Evolutionary conservation across 192 early-diverging fungal species (phyloP).

Genomic region (Coemansia sp.): DNA sequence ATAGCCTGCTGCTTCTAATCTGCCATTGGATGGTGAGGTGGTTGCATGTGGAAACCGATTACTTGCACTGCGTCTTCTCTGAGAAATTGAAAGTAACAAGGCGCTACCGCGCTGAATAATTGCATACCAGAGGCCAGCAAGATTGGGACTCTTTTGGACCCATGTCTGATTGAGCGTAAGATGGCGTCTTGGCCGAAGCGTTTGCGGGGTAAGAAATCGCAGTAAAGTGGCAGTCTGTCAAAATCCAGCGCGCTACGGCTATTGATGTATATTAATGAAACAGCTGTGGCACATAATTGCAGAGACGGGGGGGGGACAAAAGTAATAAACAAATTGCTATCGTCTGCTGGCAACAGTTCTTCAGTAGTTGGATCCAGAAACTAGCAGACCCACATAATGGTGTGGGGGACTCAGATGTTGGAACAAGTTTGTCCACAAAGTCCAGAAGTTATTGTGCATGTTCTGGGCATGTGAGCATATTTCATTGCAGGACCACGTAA

Average conservation of each 20-base stretch:
- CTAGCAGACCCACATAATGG: background rate
- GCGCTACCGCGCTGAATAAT: background rate
- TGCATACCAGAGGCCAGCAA: background rate
- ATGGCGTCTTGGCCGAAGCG: background rate
- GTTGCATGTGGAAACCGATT: background rate
- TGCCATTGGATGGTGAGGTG: background rate
- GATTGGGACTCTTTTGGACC: background rate
- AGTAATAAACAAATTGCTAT: background rate
- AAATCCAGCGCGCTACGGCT: background rate
- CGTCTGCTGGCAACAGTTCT: background rate
- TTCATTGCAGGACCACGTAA: background rate
- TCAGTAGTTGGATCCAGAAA: background rate
- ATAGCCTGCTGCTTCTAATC: background rate
- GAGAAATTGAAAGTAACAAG: background rate
- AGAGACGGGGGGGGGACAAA: background rate
- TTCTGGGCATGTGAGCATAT: background rate
- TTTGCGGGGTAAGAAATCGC: background rate
- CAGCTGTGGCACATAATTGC: background rate
- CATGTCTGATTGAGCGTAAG: background rate
- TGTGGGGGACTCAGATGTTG: background rate
- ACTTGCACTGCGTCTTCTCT: background rate
- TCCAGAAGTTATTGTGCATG: slow-evolving; percentile 12
- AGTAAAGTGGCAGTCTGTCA: background rate
- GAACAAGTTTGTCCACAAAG: slow-evolving; percentile 3
- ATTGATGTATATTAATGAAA: background rate